A percentile compares a stretch with the other conserved stretches of the same genome.
Conservation (phyloP, 129 eudicot genomes). For the Cynara cardunculus region DNA sequence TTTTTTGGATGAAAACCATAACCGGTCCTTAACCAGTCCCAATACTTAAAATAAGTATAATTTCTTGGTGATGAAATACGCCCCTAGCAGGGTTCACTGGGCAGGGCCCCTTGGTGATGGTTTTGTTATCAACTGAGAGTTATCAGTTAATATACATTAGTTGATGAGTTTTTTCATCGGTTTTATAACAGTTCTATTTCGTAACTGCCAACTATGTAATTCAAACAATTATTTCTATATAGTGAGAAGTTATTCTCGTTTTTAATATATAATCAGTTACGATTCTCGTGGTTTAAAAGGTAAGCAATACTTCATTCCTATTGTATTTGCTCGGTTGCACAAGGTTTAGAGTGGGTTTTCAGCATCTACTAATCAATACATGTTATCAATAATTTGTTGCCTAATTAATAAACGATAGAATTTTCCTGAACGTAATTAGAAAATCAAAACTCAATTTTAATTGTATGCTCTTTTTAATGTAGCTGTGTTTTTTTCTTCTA, state of each 20-base stretch:
- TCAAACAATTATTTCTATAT: no score
- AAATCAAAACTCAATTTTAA: background rate
- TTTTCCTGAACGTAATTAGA: background rate
- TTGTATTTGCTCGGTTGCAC: background rate
- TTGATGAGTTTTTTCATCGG: background rate
- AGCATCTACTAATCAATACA: background rate
- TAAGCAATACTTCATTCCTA: background rate
- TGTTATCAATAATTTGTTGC: no score
- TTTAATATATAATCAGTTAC: no score
- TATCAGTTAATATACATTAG: background rate
- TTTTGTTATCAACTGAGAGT: background rate
- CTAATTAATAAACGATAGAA: no score
- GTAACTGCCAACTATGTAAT: no score
- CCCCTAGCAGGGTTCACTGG: background rate
- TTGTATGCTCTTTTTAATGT: background rate
- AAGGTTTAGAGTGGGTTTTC: background rate
- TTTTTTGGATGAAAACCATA: no score
- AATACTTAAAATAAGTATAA: no score
- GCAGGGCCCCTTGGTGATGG: background rate
- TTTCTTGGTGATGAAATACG: no score
- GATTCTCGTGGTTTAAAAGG: no score
- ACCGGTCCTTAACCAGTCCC: no score
- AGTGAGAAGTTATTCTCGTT: no score
- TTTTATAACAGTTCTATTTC: no score
- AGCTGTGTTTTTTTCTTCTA: background rate